Percentiles rank a stretch among this genome's conserved stretches.
phyloP scores from a whole-genome alignment of 139 green algal genomes.

The Coelastrella sp. region DNA sequence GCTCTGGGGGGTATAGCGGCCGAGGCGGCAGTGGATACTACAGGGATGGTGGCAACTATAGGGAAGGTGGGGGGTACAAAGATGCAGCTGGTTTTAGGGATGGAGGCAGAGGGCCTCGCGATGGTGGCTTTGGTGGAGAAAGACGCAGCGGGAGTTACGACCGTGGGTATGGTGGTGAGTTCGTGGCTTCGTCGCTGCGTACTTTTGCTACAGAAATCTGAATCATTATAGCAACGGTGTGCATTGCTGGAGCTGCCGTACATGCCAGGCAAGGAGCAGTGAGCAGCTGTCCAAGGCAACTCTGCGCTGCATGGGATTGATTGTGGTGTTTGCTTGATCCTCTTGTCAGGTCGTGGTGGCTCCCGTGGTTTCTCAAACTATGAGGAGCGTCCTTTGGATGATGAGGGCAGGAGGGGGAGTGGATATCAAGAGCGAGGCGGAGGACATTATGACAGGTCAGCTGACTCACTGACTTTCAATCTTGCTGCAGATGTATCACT shows the following conservation, averaged over 20 bases:
- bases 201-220: no score
- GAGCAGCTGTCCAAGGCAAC: no score
- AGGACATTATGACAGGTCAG: slow-evolving; percentile 23
- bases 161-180: slow-evolving; percentile 35
- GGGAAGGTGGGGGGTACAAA: slow-evolving; percentile 32
- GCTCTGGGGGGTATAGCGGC: background rate
- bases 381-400: slow-evolving; percentile 25
- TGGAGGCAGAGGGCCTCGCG: background rate
- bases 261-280: no score
- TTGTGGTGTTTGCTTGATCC: background rate
- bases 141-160: slow-evolving; percentile 20
- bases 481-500: no score
- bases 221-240: no score
- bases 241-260: no score
- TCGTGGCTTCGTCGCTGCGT: no score
- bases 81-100: background rate
- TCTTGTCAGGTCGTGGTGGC: background rate
- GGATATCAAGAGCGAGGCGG: slow-evolving; percentile 21
- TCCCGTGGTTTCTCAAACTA: slow-evolving; percentile 16
- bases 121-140: background rate
- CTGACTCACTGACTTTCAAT: no score
- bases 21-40: background rate
- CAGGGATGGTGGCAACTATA: slow-evolving; percentile 19
- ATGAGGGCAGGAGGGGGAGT: slow-evolving; percentile 2
- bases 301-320: no score